Base-by-base conservation (phyloP, 495 filamentous ascomycete genomes). In the Aspergillus nidulans region DNA sequence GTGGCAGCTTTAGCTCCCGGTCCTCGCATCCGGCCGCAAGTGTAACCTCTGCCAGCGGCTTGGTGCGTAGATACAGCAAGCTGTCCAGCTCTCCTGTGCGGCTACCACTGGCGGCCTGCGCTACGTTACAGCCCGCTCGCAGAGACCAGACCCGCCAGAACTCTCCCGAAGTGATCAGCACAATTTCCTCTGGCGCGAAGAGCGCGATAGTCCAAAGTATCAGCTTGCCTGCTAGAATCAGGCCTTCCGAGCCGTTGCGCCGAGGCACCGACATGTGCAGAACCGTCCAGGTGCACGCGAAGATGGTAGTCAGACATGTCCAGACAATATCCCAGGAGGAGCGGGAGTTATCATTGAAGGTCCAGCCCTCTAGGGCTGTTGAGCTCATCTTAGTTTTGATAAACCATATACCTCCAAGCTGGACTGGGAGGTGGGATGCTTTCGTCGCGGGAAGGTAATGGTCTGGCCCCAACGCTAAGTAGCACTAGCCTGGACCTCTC, bases 271-370 rank as follows among this genome's bases (percentile, higher is more conserved):
- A 26, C 20, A 40, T 18, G 15, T 52, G 49, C 2, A 52, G 55
- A 15, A 51, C 47, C 6, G 55, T 52, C 48, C 48, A 57, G 10
- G 43, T 42, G 21, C 36, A 49, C 30, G 49, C 44, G 32, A 49
- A 48, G 20, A 57, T 23, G 6, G 49, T 49, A 1, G 44, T 52
- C 4, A 36, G 19, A 15, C 48, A 57, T 16, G 40, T 24, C 55
- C 49, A 57, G 15, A 57, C 18, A 32, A 57, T 57, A 18, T 57
- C 55, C n/a, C 43, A 47, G 4, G 49, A 38, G 4, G 40, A 43
- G 6, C 55, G 32, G 15, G 21, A 44, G 32, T 48, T 34, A 32
- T 49, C 39, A n/a, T 25, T 49, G 34, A 47, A 34, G 4, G 30
- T 34, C 30, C 30, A 34, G 30, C 30, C 30, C 15, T 34, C 6